Base-by-base conservation (phyloP, 2,329 filamentous ascomycete species). In the Venturia aucupariae region DNA sequence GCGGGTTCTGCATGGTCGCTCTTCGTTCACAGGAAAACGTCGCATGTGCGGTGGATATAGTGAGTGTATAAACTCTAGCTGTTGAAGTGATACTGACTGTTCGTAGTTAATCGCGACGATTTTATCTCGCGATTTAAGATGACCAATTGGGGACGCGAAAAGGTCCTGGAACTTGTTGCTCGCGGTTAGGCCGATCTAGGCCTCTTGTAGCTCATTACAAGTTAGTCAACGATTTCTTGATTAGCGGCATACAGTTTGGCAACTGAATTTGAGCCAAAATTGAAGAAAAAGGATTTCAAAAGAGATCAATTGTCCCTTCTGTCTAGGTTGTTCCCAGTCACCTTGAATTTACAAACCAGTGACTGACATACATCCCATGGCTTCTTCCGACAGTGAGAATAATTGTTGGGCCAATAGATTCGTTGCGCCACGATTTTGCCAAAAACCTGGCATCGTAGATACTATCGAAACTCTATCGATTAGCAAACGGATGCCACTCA, bases 11-110 rank as follows among this genome's bases (percentile, higher is more conserved):
- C 94, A 99, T 75, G 94, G 93, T 0, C 82, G 94, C 69, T 86
- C 86, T 62, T 84, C 84, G 0, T 99, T 97, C 71, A 88, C 86
- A 6, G 94, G 94, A 1, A 86, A 89, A 72, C 82, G 94, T 68
- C 86, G 92, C 68, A 90, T 99, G 72, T 97, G 92, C 74, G 94
- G 94, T 66, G 93, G 85, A 11, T 97, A 97, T 71, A 88, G 90
- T 92, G 78, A 81, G 88, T 84, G 7, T 24, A 19, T 48, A 2
- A 30, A 19, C 46, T 39, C 22, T 6, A 8, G n/a, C 41, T 15
- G 27, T 38, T 24, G 6, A 38, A 63, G 3, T 35, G n/a, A 22
- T 22, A 10, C 32, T 55, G 8, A 65, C 17, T 6, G 19, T 4
- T n/a, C 30, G 13, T 32, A 69, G 68, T 70, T 57, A 70, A 69